A percentile compares a stretch with the other conserved stretches of the same genome.
phyloP scores from a whole-genome alignment of 1,284 basidiomycete genomes.

The Pulchroboletus neoregius region DNA sequence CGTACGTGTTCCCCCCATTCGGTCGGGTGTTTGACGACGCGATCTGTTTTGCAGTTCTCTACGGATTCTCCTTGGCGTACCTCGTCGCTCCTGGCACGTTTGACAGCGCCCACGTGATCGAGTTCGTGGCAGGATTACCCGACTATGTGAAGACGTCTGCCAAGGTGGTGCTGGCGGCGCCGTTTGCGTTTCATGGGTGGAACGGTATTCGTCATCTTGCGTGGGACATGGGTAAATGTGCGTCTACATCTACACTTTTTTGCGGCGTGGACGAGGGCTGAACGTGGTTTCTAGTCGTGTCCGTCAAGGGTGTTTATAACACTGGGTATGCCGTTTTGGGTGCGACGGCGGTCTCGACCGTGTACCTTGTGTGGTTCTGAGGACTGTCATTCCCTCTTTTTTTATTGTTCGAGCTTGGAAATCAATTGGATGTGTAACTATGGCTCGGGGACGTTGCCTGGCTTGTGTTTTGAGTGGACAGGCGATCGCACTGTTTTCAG shows the following conservation, averaged over 20 bases:
- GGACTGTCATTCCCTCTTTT: no score
- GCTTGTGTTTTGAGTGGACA: no score
- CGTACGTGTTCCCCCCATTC: slow-evolving; percentile 48
- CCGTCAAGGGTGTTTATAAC: slow-evolving; percentile 73
- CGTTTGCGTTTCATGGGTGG: slow-evolving; percentile 87
- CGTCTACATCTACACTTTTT: slow-evolving; percentile 34
- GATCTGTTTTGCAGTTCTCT: slow-evolving; percentile 62
- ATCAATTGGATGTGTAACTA: no score
- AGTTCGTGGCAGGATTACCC: slow-evolving; percentile 66
- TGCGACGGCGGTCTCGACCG: slow-evolving; percentile 71
- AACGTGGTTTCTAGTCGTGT: slow-evolving; percentile 63
- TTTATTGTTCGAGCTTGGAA: no score
- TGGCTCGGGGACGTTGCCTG: no score
- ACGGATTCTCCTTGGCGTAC: slow-evolving; percentile 87
- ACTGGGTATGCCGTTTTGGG: slow-evolving; percentile 85
- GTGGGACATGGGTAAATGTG: slow-evolving; percentile 92
- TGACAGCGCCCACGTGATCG: slow-evolving; percentile 75
- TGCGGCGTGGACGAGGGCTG: no score
- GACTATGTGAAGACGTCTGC: slow-evolving; percentile 69
- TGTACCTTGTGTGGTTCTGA: slow-evolving; percentile 48
- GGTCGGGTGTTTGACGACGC: neutral
- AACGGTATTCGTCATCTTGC: slow-evolving; percentile 90
- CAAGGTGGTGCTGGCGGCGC: slow-evolving; percentile 75
- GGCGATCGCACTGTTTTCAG: no score
- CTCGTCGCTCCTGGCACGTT: slow-evolving; percentile 78